Base-by-base conservation (phyloP, 2,329 filamentous ascomycete species). In the Clonostachys rhizophaga region DNA sequence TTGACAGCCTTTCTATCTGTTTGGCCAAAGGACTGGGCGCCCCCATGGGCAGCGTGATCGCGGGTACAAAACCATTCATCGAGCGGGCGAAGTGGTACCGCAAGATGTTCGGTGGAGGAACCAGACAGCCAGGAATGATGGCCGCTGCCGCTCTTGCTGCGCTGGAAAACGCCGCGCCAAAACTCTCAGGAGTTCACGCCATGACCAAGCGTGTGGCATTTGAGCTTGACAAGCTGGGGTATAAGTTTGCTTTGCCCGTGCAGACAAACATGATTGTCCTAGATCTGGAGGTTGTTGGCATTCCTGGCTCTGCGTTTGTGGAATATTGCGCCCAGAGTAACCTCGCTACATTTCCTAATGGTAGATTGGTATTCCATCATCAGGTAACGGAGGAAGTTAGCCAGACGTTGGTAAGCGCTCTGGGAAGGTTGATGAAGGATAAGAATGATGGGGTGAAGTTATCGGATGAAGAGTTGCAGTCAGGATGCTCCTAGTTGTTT, bases 11-110 rank as follows among this genome's bases (percentile, higher is more conserved):
- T 13, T 87, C 79, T 51, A 69, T 92, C 33, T 91, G 87, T 62
- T 89, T 92, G 57, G 83, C 81, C 20, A 92, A 92, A 61, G 87
- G 87, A 0, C 73, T 92, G 0, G 88, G 87, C 4, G 88, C 88
- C 2, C 88, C 88, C 0, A 83, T 91, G 50, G 88, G 88, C 3
- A 85, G 81, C 54, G 83, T 91, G 24, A 68, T 91, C 14, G 77
- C 89, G 4, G 80, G 81, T 5, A 58, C 50, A 20, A 52, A 50
- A 11, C 47, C 45, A 7, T 57, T 62, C 18, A 68, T 73, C 40
- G 59, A 60, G 43, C 59, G 61, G 5, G 61, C 70, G 12, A 60
- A 64, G 37, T 67, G 65, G 60, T 57, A 66, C 33, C 58, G 87
- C 47, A 91, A 91, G 67, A 78, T 78, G 30, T 76, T 90, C 44